Evolutionary conservation across 2,329 filamentous ascomycete species (phyloP).

Genomic region (Aspergillus sp.): DNA sequence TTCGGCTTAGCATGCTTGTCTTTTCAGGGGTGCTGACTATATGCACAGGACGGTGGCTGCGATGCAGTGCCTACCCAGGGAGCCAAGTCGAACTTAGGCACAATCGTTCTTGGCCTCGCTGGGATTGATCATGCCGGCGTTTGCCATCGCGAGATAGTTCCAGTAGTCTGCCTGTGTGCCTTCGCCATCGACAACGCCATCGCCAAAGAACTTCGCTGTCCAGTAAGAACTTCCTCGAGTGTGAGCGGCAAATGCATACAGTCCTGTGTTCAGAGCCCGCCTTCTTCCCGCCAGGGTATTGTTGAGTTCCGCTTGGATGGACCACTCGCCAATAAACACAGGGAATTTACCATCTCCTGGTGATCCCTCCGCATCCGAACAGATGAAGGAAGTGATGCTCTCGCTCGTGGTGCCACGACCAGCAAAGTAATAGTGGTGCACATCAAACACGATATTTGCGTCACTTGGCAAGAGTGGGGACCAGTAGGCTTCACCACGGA

Average conservation of each 20-base stretch:
- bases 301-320: conserved; percentile 23
- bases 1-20: neutral
- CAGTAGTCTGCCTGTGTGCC: conserved; percentile 22
- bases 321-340: conserved; percentile 30
- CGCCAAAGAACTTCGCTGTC: conserved; percentile 21
- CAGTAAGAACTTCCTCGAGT: conserved; percentile 21
- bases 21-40: neutral
- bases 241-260: conserved; percentile 22
- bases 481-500: conserved; percentile 29
- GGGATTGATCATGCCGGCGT: conserved; percentile 9
- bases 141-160: conserved; percentile 19
- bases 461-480: conserved; percentile 18
- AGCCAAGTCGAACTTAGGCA: neutral
- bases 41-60: neutral
- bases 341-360: conserved; percentile 28
- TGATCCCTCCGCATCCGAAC: conserved; percentile 21
- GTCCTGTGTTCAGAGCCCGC: conserved; percentile 23
- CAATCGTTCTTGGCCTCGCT: neutral
- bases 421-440: conserved; percentile 31
- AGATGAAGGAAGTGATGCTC: conserved; percentile 24
- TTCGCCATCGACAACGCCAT: conserved; percentile 21
- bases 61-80: no score
- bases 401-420: conserved; percentile 22
- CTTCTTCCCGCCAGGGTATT: conserved; percentile 23
- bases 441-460: conserved; percentile 30